Evolutionary conservation across 805 yeast species (phyloP).

Genomic region (Dipodascus albidus): DNA sequence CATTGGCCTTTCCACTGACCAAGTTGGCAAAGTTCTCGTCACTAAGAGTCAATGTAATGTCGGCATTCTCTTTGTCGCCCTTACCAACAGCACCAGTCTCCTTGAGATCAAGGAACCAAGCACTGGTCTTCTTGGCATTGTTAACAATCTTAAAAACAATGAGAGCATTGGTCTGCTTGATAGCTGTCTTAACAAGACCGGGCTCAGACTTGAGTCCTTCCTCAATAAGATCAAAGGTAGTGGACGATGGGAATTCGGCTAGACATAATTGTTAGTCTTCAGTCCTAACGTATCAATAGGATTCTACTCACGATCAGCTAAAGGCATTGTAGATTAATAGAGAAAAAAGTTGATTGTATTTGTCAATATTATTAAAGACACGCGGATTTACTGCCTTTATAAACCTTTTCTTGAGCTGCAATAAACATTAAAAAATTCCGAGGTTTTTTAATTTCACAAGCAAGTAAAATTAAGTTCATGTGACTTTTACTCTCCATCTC

Average conservation of each 20-base stretch:
- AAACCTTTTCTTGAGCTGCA: neutral
- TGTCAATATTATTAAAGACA: too few species aligned
- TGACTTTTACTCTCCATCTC: neutral
- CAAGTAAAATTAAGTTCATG: neutral
- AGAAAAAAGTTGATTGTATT: too few species aligned
- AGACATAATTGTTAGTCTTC: too few species aligned
- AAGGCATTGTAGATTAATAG: neutral
- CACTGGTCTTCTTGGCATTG: conserved; percentile 43
- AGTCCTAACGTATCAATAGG: too few species aligned
- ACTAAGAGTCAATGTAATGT: conserved; percentile 50
- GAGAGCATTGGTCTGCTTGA: conserved; percentile 43
- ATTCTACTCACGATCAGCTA: neutral
- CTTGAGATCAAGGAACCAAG: conserved; percentile 64
- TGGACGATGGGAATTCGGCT: conserved; percentile 29
- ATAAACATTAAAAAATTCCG: neutral
- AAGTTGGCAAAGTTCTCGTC: conserved; percentile 64
- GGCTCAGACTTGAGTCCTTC: conserved; percentile 22
- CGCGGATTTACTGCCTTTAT: neutral
- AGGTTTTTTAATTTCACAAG: neutral
- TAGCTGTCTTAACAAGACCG: conserved; percentile 22
- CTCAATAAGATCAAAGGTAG: conserved; percentile 27
- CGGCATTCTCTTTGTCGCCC: conserved; percentile 34
- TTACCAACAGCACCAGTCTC: conserved; percentile 40
- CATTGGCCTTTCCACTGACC: conserved; percentile 68
- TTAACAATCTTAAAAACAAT: conserved; percentile 59